Evolutionary conservation across 2,329 filamentous ascomycete species (phyloP), one percentile per base, ranked within the genome.

Genomic region (Amauroascus verrucosus): DNA sequence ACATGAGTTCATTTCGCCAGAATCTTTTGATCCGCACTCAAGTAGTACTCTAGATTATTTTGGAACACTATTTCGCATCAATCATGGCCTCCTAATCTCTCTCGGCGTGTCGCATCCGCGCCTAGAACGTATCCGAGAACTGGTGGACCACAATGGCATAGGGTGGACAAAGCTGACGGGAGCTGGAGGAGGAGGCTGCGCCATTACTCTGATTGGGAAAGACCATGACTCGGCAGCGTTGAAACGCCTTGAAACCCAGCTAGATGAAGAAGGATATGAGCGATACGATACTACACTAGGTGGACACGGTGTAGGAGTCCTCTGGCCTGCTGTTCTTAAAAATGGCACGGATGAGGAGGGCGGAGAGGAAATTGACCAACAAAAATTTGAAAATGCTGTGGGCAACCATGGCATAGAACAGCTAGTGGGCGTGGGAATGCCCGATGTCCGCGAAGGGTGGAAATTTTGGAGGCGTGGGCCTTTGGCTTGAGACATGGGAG

Each of bases 91-190:
- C 43, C 76, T 98, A 20, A 84, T 88, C n/a, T 85, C 89, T 0
- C 75, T 98, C 2, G 93, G 93, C 6, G 93, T 97, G 26, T 97
- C 90, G 1, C 93, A 98, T 68, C 94, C 93, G 0, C 84, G 89
- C 45, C 77, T 98, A 24, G 93, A 98, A 71, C 82, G 91, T 30
- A 83, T 98, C 61, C 83, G 93, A 57, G 91, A 95, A 70, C 75
- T 98, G 24, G 85, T 95, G 47, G 91, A 98, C 60, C 83, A 93
- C 61, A 81, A 88, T 54, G 86, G 85, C 38, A 86, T 96, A 53
- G 93, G 93, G 28, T 98, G 90, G 90, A 96, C 93, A 11, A 98
- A 98, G 69, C 78, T 98, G 54, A 98, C 93, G 0, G 93, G 93
- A 32, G 93, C 93, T 1, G 93, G 93, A 20, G 94, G 93, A 11